Conservation (phyloP, 75 land plant genomes). For the Cryptomeria japonica region DNA sequence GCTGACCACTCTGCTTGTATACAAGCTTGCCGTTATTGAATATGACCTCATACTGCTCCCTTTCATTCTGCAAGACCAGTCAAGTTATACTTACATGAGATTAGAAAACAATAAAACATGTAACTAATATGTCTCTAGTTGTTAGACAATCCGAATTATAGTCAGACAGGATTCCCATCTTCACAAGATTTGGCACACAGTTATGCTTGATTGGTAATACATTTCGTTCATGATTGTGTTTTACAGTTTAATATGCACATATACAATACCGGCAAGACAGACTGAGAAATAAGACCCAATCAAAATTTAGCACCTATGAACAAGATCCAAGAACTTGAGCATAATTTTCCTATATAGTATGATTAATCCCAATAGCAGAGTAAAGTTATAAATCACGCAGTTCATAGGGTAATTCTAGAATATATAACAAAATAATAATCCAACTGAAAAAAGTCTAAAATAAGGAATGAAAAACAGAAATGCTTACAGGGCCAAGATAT, state of each 20-base stretch:
- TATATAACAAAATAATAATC: background rate
- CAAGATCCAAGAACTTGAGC: background rate
- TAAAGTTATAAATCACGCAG: background rate
- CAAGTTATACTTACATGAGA: background rate
- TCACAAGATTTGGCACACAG: background rate
- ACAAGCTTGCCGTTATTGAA: slow-evolving; percentile 50
- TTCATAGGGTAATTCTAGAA: background rate
- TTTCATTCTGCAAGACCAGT: slow-evolving; percentile 50
- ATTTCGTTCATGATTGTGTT: background rate
- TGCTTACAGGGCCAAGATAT: slow-evolving; percentile 66
- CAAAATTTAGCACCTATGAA: background rate
- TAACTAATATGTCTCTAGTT: background rate
- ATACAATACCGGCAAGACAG: background rate
- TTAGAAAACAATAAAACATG: slow-evolving; percentile 2
- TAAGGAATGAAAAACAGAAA: background rate
- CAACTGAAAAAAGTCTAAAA: background rate
- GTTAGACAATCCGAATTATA: background rate
- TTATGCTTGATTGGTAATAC: background rate
- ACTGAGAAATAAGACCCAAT: background rate
- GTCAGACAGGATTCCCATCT: background rate
- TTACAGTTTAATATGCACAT: background rate
- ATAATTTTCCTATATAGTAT: background rate
- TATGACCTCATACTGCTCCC: slow-evolving; percentile 49
- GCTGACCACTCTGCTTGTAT: slow-evolving; percentile 32
- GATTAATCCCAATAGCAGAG: background rate